Conservation (phyloP, 208 protist species). For the Trypanosomatidae sp. region DNA sequence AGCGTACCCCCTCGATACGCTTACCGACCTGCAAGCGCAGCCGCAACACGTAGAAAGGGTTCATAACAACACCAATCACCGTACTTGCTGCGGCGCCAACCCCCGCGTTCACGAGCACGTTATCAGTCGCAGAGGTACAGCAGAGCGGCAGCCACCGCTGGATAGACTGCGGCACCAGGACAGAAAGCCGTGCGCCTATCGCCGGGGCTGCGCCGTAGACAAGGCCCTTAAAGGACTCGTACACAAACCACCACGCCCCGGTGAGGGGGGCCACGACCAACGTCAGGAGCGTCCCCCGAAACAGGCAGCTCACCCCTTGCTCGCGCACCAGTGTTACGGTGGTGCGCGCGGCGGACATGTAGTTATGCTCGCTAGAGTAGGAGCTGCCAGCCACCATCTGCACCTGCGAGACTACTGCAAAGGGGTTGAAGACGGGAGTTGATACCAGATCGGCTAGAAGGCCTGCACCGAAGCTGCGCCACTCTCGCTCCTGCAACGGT, state of each 20-base stretch:
- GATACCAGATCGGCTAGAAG: constrained; percentile 66
- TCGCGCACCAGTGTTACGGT: constrained; percentile 54
- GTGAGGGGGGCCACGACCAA: constrained; percentile 66
- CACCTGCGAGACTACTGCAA: constrained; percentile 79
- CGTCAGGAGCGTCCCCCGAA: constrained; percentile 78
- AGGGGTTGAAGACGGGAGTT: constrained; percentile 81
- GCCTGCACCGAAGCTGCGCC: constrained; percentile 70
- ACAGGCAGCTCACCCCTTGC: constrained; percentile 57
- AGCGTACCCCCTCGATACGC: constrained; percentile 32
- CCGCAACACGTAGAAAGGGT: constrained; percentile 82
- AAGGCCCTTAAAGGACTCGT: constrained; percentile 69
- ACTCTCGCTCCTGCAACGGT: constrained; percentile 54
- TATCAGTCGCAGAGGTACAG: constrained; percentile 68
- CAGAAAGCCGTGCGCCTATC: constrained; percentile 19
- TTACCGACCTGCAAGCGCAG: constrained; percentile 66
- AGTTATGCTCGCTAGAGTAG: constrained; percentile 64
- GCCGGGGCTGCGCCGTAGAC: constrained; percentile 43
- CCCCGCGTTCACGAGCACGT: constrained; percentile 64
- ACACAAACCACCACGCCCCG: constrained; percentile 83
- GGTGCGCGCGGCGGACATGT: constrained; percentile 67
- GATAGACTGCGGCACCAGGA: constrained; percentile 23
- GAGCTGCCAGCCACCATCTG: constrained; percentile 81
- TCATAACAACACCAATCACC: constrained; percentile 67
- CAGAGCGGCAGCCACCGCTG: constrained; percentile 34
- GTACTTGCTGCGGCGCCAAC: constrained; percentile 66